phyloP scores from a whole-genome alignment of 352 stramenopile species.

The Lagenidium giganteum region DNA sequence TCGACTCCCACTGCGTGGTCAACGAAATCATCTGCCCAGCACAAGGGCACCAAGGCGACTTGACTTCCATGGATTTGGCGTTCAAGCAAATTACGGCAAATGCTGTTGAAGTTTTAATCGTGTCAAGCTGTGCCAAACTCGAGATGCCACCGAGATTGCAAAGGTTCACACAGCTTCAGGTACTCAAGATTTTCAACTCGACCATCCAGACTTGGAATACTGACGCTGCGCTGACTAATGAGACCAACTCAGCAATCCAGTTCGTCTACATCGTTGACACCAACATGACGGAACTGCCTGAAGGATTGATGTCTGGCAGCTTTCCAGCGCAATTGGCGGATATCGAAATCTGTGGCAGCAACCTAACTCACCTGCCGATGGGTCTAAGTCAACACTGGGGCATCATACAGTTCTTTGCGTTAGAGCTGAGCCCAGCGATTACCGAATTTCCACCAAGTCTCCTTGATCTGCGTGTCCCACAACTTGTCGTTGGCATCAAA shows the following conservation, averaged over 20 bases:
- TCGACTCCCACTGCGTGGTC: conserved; percentile 6
- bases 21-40: neutral
- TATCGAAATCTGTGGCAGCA: conserved; percentile 27
- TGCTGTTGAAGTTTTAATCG: neutral
- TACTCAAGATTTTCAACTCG: conserved; percentile 15
- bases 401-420: conserved; percentile 5
- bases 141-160: conserved; percentile 1
- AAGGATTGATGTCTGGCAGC: conserved; percentile 19
- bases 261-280: conserved; percentile 23
- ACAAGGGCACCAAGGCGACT: neutral
- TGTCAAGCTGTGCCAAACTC: conserved; percentile 6
- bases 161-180: neutral
- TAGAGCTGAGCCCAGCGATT: conserved; percentile 2
- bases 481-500: conserved; percentile 7
- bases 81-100: neutral
- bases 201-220: conserved; percentile 1
- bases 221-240: neutral
- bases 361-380: conserved; percentile 13
- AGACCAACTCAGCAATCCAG: conserved; percentile 3
- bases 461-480: neutral
- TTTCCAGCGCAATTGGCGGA: conserved; percentile 24
- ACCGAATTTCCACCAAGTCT: conserved; percentile 2
- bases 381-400: conserved; percentile 1
- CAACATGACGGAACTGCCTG: conserved; percentile 23
- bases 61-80: no score